Conservation (phyloP, 1,284 basidiomycete genomes). For the Ustilago xerochloae region DNA sequence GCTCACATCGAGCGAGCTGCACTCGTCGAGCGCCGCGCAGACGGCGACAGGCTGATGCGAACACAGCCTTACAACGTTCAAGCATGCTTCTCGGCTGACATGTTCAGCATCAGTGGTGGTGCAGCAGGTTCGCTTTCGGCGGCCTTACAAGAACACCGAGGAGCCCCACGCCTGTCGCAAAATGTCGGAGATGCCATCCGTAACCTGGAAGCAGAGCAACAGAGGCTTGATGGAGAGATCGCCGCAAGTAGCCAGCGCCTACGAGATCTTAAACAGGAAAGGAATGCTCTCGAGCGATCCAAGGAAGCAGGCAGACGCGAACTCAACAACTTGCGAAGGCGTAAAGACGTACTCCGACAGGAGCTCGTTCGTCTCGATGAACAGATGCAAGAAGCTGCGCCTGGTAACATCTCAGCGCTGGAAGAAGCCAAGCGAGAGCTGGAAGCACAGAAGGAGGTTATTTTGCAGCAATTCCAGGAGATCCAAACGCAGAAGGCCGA, state of each 20-base stretch:
- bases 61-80: constrained; percentile 60
- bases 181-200: constrained; percentile 57
- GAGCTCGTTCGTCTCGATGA: constrained; percentile 71
- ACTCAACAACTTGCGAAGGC: constrained; percentile 28
- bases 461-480: constrained; percentile 48
- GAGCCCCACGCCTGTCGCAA: constrained; percentile 64
- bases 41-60: constrained; percentile 66
- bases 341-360: constrained; percentile 29
- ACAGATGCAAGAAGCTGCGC: constrained; percentile 79
- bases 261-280: constrained; percentile 20
- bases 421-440: constrained; percentile 71
- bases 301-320: constrained; percentile 20
- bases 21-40: constrained; percentile 71
- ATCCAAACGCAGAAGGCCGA: constrained; percentile 48
- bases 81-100: constrained; percentile 60
- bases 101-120: constrained; percentile 60
- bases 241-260: constrained; percentile 6
- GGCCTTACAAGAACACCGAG: constrained; percentile 66
- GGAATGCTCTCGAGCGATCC: constrained; percentile 19
- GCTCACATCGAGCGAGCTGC: constrained; percentile 79
- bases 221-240: constrained; percentile 30
- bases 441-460: constrained; percentile 47
- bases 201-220: constrained; percentile 38
- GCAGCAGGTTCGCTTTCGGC: constrained; percentile 41
- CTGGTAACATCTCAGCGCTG: constrained; percentile 77